Evolutionary conservation across 208 protist genomes (phyloP).

Genomic region (Leishmania amazonensis): DNA sequence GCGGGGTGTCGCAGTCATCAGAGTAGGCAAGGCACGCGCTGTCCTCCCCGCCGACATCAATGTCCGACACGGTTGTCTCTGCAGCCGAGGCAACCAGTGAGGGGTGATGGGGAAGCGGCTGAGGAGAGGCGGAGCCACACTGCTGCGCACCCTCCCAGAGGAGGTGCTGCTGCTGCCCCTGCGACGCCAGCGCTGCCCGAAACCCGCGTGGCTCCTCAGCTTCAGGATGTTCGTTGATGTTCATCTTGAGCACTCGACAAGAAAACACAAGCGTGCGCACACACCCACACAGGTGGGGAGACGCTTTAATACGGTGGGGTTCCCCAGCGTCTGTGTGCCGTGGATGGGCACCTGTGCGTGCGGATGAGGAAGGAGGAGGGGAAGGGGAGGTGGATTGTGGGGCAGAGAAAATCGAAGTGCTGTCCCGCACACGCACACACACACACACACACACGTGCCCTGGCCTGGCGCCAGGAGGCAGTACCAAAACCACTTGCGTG

Average conservation of each 20-base stretch:
- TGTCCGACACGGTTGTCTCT: background rate
- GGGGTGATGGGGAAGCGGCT: no score
- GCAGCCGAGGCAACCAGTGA: background rate
- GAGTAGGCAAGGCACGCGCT: background rate
- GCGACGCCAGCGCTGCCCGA: background rate
- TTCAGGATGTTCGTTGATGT: background rate
- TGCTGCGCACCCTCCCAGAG: background rate
- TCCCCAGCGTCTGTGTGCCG: background rate
- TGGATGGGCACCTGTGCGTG: background rate
- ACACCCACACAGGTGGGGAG: background rate
- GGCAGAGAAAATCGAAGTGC: background rate
- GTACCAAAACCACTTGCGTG: background rate
- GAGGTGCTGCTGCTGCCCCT: background rate
- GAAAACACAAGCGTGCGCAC: background rate
- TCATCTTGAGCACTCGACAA: background rate
- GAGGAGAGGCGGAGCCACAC: background rate
- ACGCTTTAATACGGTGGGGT: background rate
- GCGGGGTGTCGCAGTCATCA: slow-evolving; percentile 52
- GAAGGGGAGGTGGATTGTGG: background rate
- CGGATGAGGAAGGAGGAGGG: background rate
- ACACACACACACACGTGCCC: background rate
- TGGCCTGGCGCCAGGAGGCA: background rate
- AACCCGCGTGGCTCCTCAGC: background rate
- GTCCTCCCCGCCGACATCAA: slow-evolving; percentile 1
- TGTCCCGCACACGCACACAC: background rate